These are phyloP conservation scores for Cryptococcus sp. DNA, from an alignment of 1,284 basidiomycete species.

Conservation along the genomic window DNA sequence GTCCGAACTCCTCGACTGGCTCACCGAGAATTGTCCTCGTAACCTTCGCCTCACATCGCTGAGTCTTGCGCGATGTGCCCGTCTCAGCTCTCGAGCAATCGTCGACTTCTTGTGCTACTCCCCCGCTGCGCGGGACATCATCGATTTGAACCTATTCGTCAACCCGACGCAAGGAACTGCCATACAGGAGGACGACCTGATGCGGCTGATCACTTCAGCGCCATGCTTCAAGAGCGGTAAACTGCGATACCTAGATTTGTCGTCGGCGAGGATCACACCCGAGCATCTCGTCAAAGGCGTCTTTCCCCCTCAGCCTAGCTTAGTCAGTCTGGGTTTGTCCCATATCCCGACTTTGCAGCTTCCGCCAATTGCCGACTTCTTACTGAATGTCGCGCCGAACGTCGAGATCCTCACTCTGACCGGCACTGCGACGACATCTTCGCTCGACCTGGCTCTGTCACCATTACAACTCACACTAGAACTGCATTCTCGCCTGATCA, in stretches of 20 bases:
- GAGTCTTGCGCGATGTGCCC: constrained; percentile 83
- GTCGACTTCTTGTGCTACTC: constrained; percentile 71
- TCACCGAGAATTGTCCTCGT: constrained; percentile 59
- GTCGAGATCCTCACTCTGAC: constrained; percentile 85
- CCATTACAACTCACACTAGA: constrained; percentile 49
- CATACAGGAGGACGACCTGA: constrained; percentile 69
- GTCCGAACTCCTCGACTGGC: constrained; percentile 55
- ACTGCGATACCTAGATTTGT: constrained; percentile 86
- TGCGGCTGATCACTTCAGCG: constrained; percentile 68
- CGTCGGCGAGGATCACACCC: constrained; percentile 72
- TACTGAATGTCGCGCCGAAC: constrained; percentile 68
- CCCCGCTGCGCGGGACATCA: constrained; percentile 63
- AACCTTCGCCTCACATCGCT: constrained; percentile 74
- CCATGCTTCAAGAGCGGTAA: constrained; percentile 78
- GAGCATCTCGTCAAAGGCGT: constrained; percentile 58
- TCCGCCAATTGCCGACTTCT: constrained; percentile 67
- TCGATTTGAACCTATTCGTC: constrained; percentile 85
- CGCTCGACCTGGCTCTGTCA: constrained; percentile 57
- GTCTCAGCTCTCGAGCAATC: constrained; percentile 77
- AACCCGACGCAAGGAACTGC: constrained; percentile 84
- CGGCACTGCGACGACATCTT: constrained; percentile 73
- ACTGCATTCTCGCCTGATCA: constrained; percentile 64
- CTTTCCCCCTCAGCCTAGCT: constrained; percentile 68
- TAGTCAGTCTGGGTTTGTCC: constrained; percentile 86
- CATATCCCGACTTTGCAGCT: constrained; percentile 76